These are phyloP conservation scores for Lodderomyces oxycetoniae DNA, from an alignment of 1,139 yeast genomes.

Conservation along the genomic window DNA sequence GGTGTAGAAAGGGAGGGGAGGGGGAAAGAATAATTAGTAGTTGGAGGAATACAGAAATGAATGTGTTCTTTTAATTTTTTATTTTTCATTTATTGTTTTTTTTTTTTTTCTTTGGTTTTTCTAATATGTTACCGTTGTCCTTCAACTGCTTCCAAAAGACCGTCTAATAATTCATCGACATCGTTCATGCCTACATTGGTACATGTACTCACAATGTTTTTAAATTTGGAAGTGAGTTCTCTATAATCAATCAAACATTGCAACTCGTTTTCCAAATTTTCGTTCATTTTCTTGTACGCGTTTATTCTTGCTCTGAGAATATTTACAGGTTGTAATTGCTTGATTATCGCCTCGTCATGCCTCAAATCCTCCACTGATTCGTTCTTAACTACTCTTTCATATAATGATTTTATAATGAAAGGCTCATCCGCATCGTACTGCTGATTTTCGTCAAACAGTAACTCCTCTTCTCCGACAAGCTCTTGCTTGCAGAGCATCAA, in stretches of 20 bases:
- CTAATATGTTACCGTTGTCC: constrained; percentile 31
- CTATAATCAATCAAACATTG: constrained; percentile 47
- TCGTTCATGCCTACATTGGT: constrained; percentile 72
- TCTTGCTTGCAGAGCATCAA: constrained; percentile 26
- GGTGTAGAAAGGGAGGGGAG: too few relatives aligned
- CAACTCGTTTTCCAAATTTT: constrained; percentile 47
- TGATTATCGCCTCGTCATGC: constrained; percentile 22
- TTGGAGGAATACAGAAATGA: too few relatives aligned
- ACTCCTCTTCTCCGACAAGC: constrained; percentile 10
- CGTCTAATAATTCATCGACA: constrained; percentile 81
- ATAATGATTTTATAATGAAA: constrained; percentile 58
- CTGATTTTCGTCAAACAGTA: constrained; percentile 16
- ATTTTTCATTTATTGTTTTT: background rate
- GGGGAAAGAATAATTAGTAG: too few relatives aligned
- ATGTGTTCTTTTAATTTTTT: background rate
- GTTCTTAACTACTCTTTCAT: constrained; percentile 41
- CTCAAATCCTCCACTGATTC: constrained; percentile 27
- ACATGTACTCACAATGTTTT: constrained; percentile 85
- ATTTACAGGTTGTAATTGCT: constrained; percentile 53
- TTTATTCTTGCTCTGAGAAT: constrained; percentile 70
- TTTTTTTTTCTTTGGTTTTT: background rate
- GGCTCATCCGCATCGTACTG: constrained; percentile 81
- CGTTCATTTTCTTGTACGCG: constrained; percentile 55
- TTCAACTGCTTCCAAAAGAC: constrained; percentile 85
- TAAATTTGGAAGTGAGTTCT: constrained; percentile 76